phyloP scores from a whole-genome alignment of 495 filamentous ascomycete genomes.

The Aspergillus nidulans region DNA sequence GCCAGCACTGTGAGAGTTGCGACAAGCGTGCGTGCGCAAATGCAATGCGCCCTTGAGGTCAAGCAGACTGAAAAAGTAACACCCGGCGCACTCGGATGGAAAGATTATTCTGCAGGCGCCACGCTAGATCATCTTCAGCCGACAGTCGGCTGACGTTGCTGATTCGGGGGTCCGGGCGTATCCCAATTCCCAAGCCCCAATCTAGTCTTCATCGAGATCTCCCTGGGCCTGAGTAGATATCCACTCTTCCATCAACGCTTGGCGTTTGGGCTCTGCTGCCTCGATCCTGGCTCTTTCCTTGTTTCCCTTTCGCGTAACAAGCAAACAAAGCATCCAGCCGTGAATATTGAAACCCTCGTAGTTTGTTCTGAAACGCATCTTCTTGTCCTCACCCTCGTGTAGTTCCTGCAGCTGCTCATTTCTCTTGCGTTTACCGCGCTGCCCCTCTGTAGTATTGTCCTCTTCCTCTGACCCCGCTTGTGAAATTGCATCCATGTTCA shows the following conservation, averaged over 20 bases:
- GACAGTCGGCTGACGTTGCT: not conserved
- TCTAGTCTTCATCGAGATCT: conserved; percentile 42
- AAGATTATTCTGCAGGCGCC: not conserved
- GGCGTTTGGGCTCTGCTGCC: conserved; percentile 42
- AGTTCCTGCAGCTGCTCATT: conserved; percentile 6
- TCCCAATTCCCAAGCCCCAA: not conserved
- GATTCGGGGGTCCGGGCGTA: not conserved
- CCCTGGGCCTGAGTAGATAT: conserved; percentile 64
- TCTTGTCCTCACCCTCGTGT: conserved; percentile 69
- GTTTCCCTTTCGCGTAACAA: conserved; percentile 69
- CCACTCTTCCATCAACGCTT: conserved; percentile 91
- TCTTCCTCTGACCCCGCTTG: conserved; percentile 19
- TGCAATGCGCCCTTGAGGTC: too few species aligned
- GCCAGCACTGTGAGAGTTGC: too few species aligned
- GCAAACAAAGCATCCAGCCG: conserved; percentile 82
- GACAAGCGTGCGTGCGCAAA: too few species aligned
- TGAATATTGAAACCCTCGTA: conserved; percentile 97
- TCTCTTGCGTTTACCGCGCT: conserved; percentile 18
- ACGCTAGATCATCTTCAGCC: not conserved
- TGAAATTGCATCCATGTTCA: conserved; percentile 38
- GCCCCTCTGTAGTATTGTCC: conserved; percentile 1
- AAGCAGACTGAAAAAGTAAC: too few species aligned
- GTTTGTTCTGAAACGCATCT: conserved; percentile 72
- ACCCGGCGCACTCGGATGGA: not conserved
- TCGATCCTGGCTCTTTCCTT: conserved; percentile 28